phyloP scores from a whole-genome alignment of 2,329 filamentous ascomycete genomes.

The Alternaria sp. region DNA sequence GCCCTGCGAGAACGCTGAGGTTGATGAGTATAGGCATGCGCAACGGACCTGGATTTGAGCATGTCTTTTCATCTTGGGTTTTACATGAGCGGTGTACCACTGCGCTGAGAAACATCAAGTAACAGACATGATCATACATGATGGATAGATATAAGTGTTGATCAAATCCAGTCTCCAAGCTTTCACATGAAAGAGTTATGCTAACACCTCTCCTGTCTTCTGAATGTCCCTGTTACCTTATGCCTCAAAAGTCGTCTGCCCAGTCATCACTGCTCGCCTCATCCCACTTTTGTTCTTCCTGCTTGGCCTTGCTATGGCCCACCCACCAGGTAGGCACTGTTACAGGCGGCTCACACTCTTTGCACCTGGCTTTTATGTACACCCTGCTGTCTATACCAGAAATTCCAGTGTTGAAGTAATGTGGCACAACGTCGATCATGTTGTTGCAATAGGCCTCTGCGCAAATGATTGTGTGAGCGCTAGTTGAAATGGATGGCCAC shows the following conservation, averaged over 20 bases:
- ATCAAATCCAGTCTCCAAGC: background rate
- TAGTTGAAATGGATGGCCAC: background rate
- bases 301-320: background rate
- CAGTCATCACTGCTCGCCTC: background rate
- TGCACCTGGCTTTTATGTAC: conserved; percentile 7
- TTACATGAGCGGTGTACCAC: no score
- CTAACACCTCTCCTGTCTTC: background rate
- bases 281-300: background rate
- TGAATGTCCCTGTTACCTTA: background rate
- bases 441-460: conserved; percentile 2
- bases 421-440: background rate
- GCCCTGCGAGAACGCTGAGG: background rate
- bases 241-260: background rate
- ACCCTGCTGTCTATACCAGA: background rate
- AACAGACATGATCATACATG: background rate
- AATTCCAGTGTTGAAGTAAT: background rate
- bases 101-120: no score
- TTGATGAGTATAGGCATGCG: background rate
- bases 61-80: no score
- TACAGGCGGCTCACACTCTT: conserved; percentile 3
- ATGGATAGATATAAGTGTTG: background rate
- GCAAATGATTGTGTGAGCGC: background rate
- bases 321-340: background rate
- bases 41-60: no score
- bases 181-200: background rate